Evolutionary conservation across 2,329 filamentous ascomycete genomes (phyloP), one percentile per base, ranked within the genome.

Genomic region (Beauveria sp.): DNA sequence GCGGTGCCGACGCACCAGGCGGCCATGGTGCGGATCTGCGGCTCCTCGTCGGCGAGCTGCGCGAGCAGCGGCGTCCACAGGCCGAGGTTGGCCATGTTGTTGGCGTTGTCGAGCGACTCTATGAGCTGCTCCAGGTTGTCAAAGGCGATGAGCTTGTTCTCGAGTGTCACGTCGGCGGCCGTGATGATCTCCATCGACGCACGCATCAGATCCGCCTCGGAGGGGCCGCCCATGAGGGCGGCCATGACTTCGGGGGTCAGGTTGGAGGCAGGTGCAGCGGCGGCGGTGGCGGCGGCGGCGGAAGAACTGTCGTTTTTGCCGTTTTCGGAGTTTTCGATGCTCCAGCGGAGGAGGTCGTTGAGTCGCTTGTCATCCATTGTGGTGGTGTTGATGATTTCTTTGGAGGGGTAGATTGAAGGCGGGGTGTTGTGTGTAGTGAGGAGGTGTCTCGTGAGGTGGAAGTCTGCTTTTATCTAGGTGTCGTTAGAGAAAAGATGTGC

Each of bases 1-100:
- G 94, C 93, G 6, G 92, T 97, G 55, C 91, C 91, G 62, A 94
- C 79, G 77, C 92, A 97, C 90, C 91, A 96, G n/a, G 92, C 92
- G 3, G 93, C 92, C 84, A 91, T 92, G 68, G 81, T 85, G 65
- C 92, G 81, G 69, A 96, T 79, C 64, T 94, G 89, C 6, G 80
- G 71, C 70, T 94, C 88, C 12, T 83, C 79, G 68, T 87, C 81
- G 55, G 80, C 79, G 16, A 99, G 79, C 64, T 89, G 84, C 9
- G 80, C 75, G 12, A 97, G 78, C 44, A 99, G 79, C 10, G 91
- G 91, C 12, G 84, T 82, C 94, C 94, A 99, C 37, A 97, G 80
- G 7, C 83, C 82, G 22, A 97, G 78, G 30, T 83, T 83, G 66
- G 86, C 86, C 67, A 99, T 84, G 76, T 97, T 96, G 79, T 97